Conservation (phyloP, 345 rosid species). For the Citrus hindsii region DNA sequence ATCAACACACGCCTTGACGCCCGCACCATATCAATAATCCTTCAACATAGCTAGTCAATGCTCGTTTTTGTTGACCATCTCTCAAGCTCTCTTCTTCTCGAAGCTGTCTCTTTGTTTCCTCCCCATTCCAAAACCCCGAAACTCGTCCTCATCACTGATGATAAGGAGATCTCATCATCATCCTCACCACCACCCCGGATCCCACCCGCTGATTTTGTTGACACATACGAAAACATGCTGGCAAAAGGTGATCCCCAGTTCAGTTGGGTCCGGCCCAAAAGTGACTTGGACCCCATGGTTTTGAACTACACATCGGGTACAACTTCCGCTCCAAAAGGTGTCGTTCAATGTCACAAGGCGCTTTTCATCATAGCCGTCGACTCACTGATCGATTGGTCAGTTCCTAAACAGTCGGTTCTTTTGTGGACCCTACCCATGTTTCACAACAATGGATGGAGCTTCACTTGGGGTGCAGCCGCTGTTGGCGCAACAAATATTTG, state of each 20-base stretch:
- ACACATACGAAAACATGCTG: no score
- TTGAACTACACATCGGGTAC: conserved; percentile 38
- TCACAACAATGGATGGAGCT: conserved; percentile 37
- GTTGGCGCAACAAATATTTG: conserved; percentile 34
- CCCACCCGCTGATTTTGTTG: no score
- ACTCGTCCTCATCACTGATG: no score
- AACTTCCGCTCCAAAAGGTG: conserved; percentile 4
- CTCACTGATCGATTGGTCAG: conserved; percentile 16
- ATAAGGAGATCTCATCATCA: no score
- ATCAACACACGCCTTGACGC: conserved; percentile 55
- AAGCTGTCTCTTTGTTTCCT: conserved; percentile 30
- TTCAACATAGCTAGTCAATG: no score
- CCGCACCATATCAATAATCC: conserved; percentile 33
- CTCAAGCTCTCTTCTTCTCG: conserved; percentile 22
- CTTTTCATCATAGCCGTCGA: conserved; percentile 23
- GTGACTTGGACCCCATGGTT: background rate
- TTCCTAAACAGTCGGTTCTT: conserved; percentile 16
- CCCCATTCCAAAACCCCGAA: no score
- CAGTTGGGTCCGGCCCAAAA: no score
- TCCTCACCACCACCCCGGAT: no score
- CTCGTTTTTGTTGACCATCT: no score
- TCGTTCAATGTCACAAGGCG: conserved; percentile 27
- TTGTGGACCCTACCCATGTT: conserved; percentile 42
- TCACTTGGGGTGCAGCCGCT: conserved; percentile 33
- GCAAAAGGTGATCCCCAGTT: no score